These are phyloP conservation scores for Acanthamoeba sp. DNA, from an alignment of 208 protist genomes.

Conservation along the genomic window DNA sequence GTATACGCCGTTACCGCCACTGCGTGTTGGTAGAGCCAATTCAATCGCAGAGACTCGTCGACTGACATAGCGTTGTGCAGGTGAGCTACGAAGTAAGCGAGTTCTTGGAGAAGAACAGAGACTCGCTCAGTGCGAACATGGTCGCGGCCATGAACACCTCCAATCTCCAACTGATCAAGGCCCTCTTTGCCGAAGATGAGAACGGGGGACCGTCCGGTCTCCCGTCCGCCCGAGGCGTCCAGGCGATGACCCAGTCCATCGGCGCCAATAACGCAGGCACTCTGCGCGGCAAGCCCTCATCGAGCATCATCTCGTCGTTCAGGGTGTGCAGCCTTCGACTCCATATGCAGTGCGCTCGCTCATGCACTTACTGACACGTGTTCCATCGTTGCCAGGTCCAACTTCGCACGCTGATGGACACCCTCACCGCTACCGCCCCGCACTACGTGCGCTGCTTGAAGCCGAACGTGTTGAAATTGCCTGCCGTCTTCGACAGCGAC, in stretches of 20 bases:
- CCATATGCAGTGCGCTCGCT: neutral
- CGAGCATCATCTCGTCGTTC: conserved; percentile 59
- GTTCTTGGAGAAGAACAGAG: conserved; percentile 91
- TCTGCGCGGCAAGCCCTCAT: conserved; percentile 11
- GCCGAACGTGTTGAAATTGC: conserved; percentile 87
- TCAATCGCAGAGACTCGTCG: neutral
- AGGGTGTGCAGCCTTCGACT: neutral
- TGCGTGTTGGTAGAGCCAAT: no score
- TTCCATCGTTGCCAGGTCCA: conserved; percentile 77
- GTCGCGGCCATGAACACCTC: conserved; percentile 92
- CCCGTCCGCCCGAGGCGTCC: conserved; percentile 24
- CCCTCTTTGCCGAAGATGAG: neutral
- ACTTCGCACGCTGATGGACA: conserved; percentile 79
- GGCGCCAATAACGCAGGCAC: conserved; percentile 81
- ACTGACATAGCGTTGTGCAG: neutral
- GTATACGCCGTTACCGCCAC: neutral
- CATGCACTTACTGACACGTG: no score
- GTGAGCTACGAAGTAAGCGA: conserved; percentile 87
- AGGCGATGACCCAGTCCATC: conserved; percentile 83
- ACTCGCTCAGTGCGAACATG: conserved; percentile 61
- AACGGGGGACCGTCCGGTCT: neutral
- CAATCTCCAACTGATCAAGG: neutral
- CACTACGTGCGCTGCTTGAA: conserved; percentile 97
- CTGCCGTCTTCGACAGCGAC: conserved; percentile 17
- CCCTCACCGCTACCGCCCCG: conserved; percentile 90